phyloP scores from a whole-genome alignment of 1,284 basidiomycete genomes.

The Leucoagaricus sp. region DNA sequence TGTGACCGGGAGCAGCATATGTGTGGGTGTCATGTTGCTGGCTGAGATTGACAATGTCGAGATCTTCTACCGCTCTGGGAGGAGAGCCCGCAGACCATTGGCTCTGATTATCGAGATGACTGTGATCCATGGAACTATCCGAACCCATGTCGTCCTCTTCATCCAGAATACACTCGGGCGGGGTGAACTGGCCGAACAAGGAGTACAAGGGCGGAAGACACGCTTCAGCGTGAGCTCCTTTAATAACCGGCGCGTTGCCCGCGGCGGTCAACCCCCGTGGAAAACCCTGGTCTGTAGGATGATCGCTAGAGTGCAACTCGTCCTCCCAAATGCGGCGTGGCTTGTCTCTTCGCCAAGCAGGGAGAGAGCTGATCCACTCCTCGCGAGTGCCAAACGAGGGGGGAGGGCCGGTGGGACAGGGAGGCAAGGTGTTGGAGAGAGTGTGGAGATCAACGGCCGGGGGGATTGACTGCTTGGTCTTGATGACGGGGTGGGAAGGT shows the following conservation, averaged over 20 bases:
- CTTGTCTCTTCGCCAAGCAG: slow-evolving; percentile 68
- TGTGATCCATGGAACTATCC: slow-evolving; percentile 31
- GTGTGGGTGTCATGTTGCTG: background rate
- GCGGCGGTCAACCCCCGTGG: slow-evolving; percentile 68
- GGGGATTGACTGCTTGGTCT: slow-evolving; percentile 48
- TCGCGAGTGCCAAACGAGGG: slow-evolving; percentile 65
- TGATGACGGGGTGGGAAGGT: slow-evolving; percentile 63
- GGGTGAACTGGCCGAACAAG: slow-evolving; percentile 23
- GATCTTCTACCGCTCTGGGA: slow-evolving; percentile 19
- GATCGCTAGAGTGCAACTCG: slow-evolving; percentile 34
- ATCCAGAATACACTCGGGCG: background rate
- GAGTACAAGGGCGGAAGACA: slow-evolving; percentile 73
- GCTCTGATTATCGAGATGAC: slow-evolving; percentile 31
- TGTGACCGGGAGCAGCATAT: background rate
- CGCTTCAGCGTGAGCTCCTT: slow-evolving; percentile 79
- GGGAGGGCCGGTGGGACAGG: slow-evolving; percentile 60
- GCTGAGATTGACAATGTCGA: slow-evolving; percentile 30
- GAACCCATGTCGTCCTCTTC: slow-evolving; percentile 45
- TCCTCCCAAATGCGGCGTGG: slow-evolving; percentile 66
- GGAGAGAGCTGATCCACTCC: slow-evolving; percentile 70
- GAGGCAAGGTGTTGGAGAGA: slow-evolving; percentile 54
- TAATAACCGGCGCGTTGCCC: slow-evolving; percentile 74
- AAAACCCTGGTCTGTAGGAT: slow-evolving; percentile 54
- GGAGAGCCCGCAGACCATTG: slow-evolving; percentile 14
- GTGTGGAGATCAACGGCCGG: slow-evolving; percentile 43